These are phyloP conservation scores for Globisporangium polare DNA, from an alignment of 352 stramenopile species.

Conservation along the genomic window DNA sequence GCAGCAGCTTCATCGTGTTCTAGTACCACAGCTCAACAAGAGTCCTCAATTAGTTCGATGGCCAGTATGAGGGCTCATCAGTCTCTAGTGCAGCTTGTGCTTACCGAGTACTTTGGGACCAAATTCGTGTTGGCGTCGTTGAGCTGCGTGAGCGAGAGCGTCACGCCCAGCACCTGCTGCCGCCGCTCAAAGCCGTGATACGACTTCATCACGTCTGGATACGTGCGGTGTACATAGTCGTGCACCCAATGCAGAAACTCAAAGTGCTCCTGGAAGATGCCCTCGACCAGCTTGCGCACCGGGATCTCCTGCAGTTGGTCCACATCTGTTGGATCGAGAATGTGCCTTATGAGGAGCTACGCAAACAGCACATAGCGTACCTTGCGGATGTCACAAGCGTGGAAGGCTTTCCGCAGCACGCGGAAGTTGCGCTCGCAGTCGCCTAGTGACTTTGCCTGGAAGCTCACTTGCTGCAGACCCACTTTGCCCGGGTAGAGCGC, in stretches of 20 bases:
- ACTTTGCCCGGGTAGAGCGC: constrained; percentile 68
- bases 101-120: constrained; percentile 54
- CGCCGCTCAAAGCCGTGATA: constrained; percentile 55
- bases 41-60: background rate
- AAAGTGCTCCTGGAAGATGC: constrained; percentile 80
- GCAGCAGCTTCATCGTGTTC: constrained; percentile 33
- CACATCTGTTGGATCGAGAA: too few relatives aligned
- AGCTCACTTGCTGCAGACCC: constrained; percentile 51
- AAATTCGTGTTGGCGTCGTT: constrained; percentile 53
- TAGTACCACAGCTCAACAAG: constrained; percentile 5
- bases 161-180: constrained; percentile 34
- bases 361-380: constrained; percentile 13
- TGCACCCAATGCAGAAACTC: constrained; percentile 82
- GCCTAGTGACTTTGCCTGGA: constrained; percentile 39
- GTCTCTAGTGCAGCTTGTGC: background rate
- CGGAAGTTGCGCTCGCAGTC: constrained; percentile 70
- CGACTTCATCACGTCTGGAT: constrained; percentile 47
- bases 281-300: constrained; percentile 57
- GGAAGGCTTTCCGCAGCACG: constrained; percentile 49
- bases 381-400: constrained; percentile 62
- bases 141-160: constrained; percentile 25
- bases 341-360: background rate
- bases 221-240: constrained; percentile 74
- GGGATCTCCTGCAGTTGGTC: constrained; percentile 44
- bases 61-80: background rate